Conservation (phyloP, 1,139 yeast genomes). For the Tardiomyces blankii region DNA sequence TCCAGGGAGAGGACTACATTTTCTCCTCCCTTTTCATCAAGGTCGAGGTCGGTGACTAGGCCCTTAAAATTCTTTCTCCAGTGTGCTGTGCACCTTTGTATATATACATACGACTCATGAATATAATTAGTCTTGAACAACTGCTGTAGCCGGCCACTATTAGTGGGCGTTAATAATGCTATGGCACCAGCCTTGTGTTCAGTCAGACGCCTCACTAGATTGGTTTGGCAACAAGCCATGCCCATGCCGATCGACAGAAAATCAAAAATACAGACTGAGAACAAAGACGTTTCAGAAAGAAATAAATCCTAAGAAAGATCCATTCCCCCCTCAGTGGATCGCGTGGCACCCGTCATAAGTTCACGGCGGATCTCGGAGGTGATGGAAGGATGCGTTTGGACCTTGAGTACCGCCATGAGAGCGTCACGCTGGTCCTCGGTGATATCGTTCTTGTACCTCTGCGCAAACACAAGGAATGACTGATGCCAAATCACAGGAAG, state of each 20-base stretch:
- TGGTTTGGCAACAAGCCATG: too few relatives aligned
- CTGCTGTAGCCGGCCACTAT: too few relatives aligned
- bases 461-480: slow-evolving; percentile 87
- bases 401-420: slow-evolving; percentile 79
- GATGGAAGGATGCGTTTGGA: slow-evolving; percentile 76
- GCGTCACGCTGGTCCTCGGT: slow-evolving; percentile 97
- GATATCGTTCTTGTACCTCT: slow-evolving; percentile 90
- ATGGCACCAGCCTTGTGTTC: too few relatives aligned
- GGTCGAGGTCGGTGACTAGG: neutral
- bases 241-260: too few relatives aligned
- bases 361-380: slow-evolving; percentile 96
- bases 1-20: slow-evolving; percentile 69
- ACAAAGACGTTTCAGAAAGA: too few relatives aligned
- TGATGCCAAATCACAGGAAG: slow-evolving; percentile 97
- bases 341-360: slow-evolving; percentile 64
- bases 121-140: too few relatives aligned
- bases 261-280: too few relatives aligned
- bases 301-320: too few relatives aligned
- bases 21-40: slow-evolving; percentile 63
- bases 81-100: slow-evolving; percentile 23
- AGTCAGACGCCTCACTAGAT: too few relatives aligned
- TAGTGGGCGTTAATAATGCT: too few relatives aligned
- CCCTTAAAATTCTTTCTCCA: neutral
- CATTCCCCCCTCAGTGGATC: slow-evolving; percentile 19
- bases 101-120: neutral